Percentiles rank a stretch among this genome's conserved stretches.
These are phyloP conservation scores for Cyclostephanos invisitatus DNA, from an alignment of 108 stramenopile genomes.

Conservation along the genomic window DNA sequence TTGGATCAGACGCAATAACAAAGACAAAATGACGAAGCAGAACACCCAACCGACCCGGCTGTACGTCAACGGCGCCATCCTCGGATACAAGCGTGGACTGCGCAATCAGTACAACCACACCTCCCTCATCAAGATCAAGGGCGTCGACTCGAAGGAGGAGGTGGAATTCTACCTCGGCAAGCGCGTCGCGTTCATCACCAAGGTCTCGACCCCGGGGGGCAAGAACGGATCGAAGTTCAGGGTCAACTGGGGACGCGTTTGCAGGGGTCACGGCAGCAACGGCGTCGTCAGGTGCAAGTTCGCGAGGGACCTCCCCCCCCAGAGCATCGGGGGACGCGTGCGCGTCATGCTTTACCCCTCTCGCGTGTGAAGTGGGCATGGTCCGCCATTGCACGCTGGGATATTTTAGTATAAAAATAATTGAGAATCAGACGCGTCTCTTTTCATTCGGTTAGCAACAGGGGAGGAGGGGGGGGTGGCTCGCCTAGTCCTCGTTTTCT, in stretches of 20 bases:
- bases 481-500: no score
- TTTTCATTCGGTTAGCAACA: background rate
- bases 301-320: slow-evolving; percentile 91
- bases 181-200: slow-evolving; percentile 98
- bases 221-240: slow-evolving; percentile 94
- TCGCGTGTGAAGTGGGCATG: slow-evolving; percentile 38
- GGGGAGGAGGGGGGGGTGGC: no score
- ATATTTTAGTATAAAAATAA: background rate
- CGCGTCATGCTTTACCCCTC: slow-evolving; percentile 93
- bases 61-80: slow-evolving; percentile 97
- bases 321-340: slow-evolving; percentile 89
- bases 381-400: background rate
- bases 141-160: slow-evolving; percentile 91
- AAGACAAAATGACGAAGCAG: slow-evolving; percentile 48
- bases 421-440: background rate
- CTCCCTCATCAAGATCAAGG: slow-evolving; percentile 97
- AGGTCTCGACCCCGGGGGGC: slow-evolving; percentile 62
- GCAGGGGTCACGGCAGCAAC: slow-evolving; percentile 94
- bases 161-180: slow-evolving; percentile 98
- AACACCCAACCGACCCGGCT: slow-evolving; percentile 78
- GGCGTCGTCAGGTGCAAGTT: slow-evolving; percentile 99
- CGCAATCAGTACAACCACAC: slow-evolving; percentile 97
- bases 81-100: slow-evolving; percentile 98
- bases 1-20: background rate
- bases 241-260: slow-evolving; percentile 98